Conservation (phyloP, 73 alveolate genomes). For the Tetrahymena malaccensis region DNA sequence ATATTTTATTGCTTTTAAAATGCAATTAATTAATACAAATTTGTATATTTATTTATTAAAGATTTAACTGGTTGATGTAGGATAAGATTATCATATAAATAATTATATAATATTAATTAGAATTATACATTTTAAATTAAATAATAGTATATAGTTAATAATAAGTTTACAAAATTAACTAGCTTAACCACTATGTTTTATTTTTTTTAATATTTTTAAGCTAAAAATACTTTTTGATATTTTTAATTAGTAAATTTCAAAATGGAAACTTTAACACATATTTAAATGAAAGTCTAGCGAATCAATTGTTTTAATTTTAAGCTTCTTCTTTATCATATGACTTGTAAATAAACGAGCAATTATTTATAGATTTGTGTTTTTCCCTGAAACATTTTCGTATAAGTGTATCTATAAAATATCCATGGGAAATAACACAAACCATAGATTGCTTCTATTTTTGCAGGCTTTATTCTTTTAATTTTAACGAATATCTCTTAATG, state of each 20-base stretch:
- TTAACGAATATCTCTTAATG: background rate
- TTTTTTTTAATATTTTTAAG: background rate
- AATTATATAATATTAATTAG: no score
- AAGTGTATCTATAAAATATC: background rate
- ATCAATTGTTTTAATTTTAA: background rate
- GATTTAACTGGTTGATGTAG: background rate
- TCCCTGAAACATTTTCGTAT: background rate
- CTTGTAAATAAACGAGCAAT: background rate
- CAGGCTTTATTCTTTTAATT: background rate
- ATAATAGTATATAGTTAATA: no score
- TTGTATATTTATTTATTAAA: background rate
- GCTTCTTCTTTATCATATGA: background rate
- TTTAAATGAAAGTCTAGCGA: background rate
- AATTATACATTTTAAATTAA: no score
- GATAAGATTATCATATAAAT: background rate
- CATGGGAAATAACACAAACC: background rate
- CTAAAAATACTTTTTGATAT: background rate
- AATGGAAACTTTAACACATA: background rate
- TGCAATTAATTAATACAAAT: no score
- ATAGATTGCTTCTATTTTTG: background rate
- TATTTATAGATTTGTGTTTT: background rate
- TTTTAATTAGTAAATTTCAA: background rate
- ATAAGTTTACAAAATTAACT: no score
- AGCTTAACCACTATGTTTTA: no score
- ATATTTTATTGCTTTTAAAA: no score